Conservation (phyloP, 2,329 filamentous ascomycete species). For the Calonectria montana region DNA sequence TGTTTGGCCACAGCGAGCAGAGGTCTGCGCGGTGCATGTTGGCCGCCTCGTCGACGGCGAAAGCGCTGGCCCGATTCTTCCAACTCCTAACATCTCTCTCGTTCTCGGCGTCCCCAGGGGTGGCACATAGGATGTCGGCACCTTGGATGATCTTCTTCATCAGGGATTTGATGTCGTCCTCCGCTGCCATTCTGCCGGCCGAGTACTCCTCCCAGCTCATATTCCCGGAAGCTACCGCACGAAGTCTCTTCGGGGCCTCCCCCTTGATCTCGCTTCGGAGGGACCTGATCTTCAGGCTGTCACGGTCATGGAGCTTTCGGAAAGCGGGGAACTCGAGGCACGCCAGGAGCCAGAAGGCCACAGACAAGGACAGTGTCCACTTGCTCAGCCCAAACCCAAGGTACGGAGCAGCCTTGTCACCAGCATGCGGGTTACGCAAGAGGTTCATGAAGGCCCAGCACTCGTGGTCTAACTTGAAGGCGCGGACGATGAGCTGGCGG, state of each 20-base stretch:
- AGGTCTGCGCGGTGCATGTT: no score
- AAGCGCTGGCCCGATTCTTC: no score
- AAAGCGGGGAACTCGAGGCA: background rate
- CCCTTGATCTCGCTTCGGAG: background rate
- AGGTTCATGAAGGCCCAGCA: background rate
- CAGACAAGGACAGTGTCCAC: slow-evolving; percentile 23
- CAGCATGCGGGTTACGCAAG: background rate
- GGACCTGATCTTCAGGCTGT: background rate
- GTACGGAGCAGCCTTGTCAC: background rate
- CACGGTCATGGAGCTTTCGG: background rate
- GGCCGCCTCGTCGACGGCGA: no score
- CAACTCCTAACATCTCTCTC: no score
- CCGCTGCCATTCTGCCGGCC: no score
- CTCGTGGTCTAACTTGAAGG: background rate
- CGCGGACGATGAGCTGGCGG: slow-evolving; percentile 14
- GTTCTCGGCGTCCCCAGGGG: no score
- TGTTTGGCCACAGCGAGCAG: no score
- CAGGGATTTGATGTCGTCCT: no score
- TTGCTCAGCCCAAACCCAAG: background rate
- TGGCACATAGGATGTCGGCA: no score
- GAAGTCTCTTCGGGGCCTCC: background rate
- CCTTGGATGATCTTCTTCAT: no score
- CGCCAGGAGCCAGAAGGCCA: slow-evolving; percentile 21
- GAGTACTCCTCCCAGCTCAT: background rate
- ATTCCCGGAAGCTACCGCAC: background rate